These are phyloP conservation scores for Fomitopsis serialis DNA, from an alignment of 768 basidiomycete genomes.

Conservation along the genomic window DNA sequence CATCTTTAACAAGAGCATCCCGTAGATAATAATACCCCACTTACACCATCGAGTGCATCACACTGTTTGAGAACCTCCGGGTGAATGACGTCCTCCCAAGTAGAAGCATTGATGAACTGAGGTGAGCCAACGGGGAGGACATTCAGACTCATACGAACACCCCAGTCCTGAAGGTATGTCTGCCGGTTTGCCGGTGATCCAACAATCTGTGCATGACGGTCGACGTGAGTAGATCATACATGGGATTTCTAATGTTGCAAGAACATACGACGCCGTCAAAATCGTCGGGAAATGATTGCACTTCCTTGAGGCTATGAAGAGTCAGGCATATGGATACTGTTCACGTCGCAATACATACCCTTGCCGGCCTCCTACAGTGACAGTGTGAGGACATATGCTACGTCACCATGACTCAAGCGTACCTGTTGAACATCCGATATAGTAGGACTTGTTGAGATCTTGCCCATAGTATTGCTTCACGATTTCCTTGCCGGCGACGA, in stretches of 20 bases:
- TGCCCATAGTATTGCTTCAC: slow-evolving; percentile 20
- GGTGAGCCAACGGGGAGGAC: slow-evolving; percentile 16
- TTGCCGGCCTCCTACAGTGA: no score
- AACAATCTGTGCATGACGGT: no score
- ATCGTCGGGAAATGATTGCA: slow-evolving; percentile 24
- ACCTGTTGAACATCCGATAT: slow-evolving; percentile 25
- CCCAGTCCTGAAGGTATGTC: slow-evolving; percentile 18
- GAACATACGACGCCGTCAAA: slow-evolving; percentile 27
- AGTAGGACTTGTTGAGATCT: slow-evolving; percentile 20
- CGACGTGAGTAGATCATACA: no score
- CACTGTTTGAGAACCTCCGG: slow-evolving; percentile 27
- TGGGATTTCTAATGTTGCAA: no score
- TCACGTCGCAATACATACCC: no score
- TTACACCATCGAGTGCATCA: slow-evolving; percentile 25
- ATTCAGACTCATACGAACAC: slow-evolving; percentile 16
- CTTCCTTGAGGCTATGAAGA: slow-evolving; percentile 15
- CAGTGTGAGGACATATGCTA: no score
- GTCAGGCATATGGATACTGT: no score
- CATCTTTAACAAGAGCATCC: no score
- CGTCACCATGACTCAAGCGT: no score
- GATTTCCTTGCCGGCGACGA: slow-evolving; percentile 20
- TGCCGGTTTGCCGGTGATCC: slow-evolving; percentile 24
- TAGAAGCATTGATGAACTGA: slow-evolving; percentile 20
- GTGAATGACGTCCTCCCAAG: slow-evolving; percentile 20
- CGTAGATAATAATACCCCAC: no score